A percentile compares a stretch with the other conserved stretches of the same genome.
phyloP scores from a whole-genome alignment of 2,329 filamentous ascomycete genomes.

The Stagonosporopsis tanaceti region DNA sequence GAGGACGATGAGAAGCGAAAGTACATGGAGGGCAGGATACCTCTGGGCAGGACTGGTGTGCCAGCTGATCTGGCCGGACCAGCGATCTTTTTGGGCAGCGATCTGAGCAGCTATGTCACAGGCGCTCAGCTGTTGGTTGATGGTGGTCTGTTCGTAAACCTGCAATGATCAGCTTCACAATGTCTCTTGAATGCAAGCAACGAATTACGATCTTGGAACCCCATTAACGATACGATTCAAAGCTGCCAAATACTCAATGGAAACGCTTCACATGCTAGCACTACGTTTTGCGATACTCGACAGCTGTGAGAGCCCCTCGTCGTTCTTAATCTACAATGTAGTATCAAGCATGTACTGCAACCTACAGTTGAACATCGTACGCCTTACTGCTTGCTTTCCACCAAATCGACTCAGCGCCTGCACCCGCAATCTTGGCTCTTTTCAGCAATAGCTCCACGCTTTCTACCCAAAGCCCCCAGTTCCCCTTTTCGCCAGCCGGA shows the following conservation, averaged over 20 bases:
- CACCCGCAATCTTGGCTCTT: constrained; percentile 60
- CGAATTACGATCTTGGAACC: too few species aligned
- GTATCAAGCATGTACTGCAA: background rate
- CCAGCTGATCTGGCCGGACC: constrained; percentile 80
- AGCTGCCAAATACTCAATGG: too few species aligned
- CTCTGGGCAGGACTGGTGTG: constrained; percentile 61
- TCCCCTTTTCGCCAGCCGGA: constrained; percentile 58
- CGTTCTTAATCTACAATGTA: background rate
- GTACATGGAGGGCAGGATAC: constrained; percentile 85
- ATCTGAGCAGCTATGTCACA: constrained; percentile 66
- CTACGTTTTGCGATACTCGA: too few species aligned
- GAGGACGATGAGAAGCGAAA: constrained; percentile 73
- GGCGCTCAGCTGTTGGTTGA: constrained; percentile 87
- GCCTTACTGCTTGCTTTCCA: constrained; percentile 74
- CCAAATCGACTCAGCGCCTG: constrained; percentile 74
- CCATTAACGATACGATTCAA: too few species aligned
- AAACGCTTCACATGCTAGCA: too few species aligned
- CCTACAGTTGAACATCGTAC: constrained; percentile 57
- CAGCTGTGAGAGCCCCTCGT: background rate
- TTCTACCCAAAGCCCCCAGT: constrained; percentile 79
- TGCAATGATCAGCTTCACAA: constrained; percentile 49
- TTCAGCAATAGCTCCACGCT: constrained; percentile 73
- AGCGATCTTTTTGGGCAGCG: constrained; percentile 83
- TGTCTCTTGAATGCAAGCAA: background rate
- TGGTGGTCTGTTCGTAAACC: constrained; percentile 87